These are phyloP conservation scores for Begonia loranthoides DNA, from an alignment of 306 rosid genomes.

Conservation along the genomic window DNA sequence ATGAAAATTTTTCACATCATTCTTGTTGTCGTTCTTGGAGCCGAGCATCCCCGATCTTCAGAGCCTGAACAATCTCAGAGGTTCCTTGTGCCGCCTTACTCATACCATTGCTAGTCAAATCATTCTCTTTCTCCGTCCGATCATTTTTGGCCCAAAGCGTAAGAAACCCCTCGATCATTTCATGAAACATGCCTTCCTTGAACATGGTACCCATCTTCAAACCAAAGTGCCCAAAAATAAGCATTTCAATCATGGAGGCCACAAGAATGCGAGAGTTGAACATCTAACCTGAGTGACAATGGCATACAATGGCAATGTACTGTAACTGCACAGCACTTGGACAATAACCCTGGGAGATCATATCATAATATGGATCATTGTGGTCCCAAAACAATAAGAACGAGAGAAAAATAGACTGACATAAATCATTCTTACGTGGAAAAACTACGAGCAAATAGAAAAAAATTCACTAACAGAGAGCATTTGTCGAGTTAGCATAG, in stretches of 20 bases:
- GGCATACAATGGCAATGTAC: conserved; percentile 69
- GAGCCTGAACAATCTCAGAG: too few species aligned
- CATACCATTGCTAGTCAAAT: background rate
- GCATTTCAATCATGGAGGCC: background rate
- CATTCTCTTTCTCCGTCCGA: background rate
- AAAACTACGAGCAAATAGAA: background rate
- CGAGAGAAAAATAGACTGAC: too few species aligned
- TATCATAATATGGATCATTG: background rate
- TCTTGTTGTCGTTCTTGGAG: too few species aligned
- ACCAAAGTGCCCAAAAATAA: conserved; percentile 1
- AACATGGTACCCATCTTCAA: conserved; percentile 56
- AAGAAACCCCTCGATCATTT: background rate
- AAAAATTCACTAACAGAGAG: too few species aligned
- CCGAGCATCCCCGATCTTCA: too few species aligned
- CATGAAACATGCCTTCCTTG: conserved; percentile 24
- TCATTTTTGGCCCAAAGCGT: background rate
- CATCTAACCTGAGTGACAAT: conserved; percentile 64
- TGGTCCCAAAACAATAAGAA: background rate
- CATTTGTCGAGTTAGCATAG: too few species aligned
- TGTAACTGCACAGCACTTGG: conserved; percentile 91
- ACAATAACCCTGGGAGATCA: conserved; percentile 42
- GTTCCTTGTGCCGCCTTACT: background rate
- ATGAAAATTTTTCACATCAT: too few species aligned
- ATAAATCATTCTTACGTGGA: too few species aligned
- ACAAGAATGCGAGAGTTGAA: background rate